A percentile compares a stretch with the other conserved stretches of the same genome.
phyloP scores from a whole-genome alignment of 441 rosid genomes.

The Bocquillonia castaneifolia region DNA sequence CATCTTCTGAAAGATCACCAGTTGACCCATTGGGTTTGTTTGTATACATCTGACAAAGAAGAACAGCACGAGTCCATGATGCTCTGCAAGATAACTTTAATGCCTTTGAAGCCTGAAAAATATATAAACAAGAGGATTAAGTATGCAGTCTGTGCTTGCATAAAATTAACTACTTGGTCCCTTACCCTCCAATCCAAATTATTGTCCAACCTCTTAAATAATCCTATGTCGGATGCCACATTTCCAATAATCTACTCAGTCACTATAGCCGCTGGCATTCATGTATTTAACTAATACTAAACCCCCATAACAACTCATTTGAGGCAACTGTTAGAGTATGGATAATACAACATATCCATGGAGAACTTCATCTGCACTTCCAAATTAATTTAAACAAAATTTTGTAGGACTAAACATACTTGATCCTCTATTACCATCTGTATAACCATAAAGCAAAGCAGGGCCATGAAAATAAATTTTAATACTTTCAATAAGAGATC shows the following conservation, averaged over 20 bases:
- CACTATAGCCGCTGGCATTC: background rate
- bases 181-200: background rate
- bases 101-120: conserved; percentile 78
- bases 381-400: conserved; percentile 1
- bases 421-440: background rate
- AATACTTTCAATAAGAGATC: background rate
- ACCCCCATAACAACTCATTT: background rate
- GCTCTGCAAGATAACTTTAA: conserved; percentile 67
- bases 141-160: background rate
- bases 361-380: background rate
- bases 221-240: background rate
- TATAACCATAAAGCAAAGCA: background rate
- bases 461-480: background rate
- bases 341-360: background rate
- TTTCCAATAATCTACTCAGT: too few species aligned
- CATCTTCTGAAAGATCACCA: conserved; percentile 51
- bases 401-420: background rate
- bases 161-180: background rate
- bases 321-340: background rate
- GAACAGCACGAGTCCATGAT: conserved; percentile 62
- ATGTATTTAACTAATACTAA: background rate
- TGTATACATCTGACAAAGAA: conserved; percentile 42
- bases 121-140: conserved; percentile 13
- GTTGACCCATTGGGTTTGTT: conserved; percentile 31
- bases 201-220: background rate